Conservation (phyloP, 306 rosid genomes). For the Sicyos baderoa region DNA sequence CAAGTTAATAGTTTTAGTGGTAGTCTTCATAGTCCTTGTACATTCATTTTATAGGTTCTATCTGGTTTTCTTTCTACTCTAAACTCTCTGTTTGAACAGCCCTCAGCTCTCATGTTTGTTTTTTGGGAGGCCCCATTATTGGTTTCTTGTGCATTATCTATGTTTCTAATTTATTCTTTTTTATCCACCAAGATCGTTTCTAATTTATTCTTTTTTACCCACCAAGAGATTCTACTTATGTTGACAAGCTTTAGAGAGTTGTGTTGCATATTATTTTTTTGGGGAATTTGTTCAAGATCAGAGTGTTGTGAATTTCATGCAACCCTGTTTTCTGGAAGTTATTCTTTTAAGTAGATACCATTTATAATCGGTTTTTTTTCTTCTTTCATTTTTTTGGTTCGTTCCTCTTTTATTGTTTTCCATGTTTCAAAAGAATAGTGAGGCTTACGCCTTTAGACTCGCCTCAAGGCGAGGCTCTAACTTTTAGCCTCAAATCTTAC, state of each 20-base stretch:
- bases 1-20: constrained; percentile 7
- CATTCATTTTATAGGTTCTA: background rate
- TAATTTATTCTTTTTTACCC: background rate
- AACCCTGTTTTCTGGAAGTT: background rate
- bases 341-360: background rate
- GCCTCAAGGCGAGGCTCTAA: too few relatives aligned
- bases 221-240: background rate
- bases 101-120: background rate
- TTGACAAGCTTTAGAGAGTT: background rate
- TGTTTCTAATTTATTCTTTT: too few relatives aligned
- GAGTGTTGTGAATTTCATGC: constrained; percentile 3
- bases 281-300: background rate
- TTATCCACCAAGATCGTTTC: background rate
- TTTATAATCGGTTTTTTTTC: background rate
- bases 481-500: too few relatives aligned
- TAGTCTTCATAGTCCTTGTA: background rate
- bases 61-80: background rate
- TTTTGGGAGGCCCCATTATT: background rate
- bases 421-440: too few relatives aligned
- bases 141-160: background rate
- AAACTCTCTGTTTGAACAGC: background rate
- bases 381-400: background rate
- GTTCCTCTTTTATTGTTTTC: background rate
- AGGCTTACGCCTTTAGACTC: too few relatives aligned
- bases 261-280: background rate